Base-by-base conservation (phyloP, 441 rosid species). In the Aleurites moluccanus region DNA sequence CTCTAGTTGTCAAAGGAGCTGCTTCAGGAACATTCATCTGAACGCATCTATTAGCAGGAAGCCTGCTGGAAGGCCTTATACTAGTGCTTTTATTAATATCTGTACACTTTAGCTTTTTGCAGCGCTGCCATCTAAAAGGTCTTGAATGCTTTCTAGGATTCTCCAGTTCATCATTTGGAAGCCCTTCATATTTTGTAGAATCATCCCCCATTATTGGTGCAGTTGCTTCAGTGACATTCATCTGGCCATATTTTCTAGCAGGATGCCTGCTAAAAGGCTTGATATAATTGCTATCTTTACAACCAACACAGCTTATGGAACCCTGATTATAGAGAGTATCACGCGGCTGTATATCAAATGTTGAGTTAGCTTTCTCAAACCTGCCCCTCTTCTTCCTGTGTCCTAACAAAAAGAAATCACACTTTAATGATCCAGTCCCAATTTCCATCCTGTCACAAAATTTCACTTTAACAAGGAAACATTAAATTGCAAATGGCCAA, bases 81-180 rank as follows among this genome's bases (percentile, higher is more conserved):
- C 49, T 30, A 63, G 14, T 33, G 35, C 75, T 47, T 18, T 63
- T 62, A 63, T 38, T 38, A 33, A n/a, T n/a, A 68, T 74, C 77
- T 74, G 73, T 50, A 64, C 28, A 64, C 67, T 74, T 85, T 72
- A 53, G 80, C 81, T 73, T 86, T 75, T 77, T 84, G 62, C 55
- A 20, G 23, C 87, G 87, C 80, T 77, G 82, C 86, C 86, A 81
- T 55, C 77, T 83, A 80, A 86, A 85, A 42, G 82, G 80, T 80
- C 92, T 83, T 64, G 64, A 75, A 74, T 85, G 86, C 85, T 85
- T 86, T 73, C 72, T 78, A 23, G 30, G 70, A 64, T 82, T 82
- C 38, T 47, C 55, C 6, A 55, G 4, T 40, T 66, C 63, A 25
- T 56, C 57, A 42, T 25, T 66, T 45, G n/a, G 21, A 74, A 18